A percentile compares a stretch with the other conserved stretches of the same genome.
Evolutionary conservation across 208 protist species (phyloP).

Genomic region (Trypanosomatidae sp.): DNA sequence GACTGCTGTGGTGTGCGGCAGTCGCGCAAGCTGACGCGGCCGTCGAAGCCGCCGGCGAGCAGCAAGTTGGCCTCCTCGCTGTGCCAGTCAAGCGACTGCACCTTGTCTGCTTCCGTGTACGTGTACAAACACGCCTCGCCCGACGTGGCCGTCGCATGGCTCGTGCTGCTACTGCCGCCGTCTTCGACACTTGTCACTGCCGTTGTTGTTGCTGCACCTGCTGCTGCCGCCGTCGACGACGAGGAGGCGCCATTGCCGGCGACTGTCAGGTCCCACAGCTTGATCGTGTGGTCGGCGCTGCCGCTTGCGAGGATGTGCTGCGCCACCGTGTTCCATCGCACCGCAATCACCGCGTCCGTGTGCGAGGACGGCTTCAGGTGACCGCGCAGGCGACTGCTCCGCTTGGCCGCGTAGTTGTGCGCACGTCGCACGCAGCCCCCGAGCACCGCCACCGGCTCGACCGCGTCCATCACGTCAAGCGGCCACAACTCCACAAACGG

Average conservation of each 20-base stretch:
- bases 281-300: slow-evolving; percentile 93
- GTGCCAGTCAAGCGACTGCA: slow-evolving; percentile 87
- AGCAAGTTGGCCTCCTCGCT: slow-evolving; percentile 69
- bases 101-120: slow-evolving; percentile 86
- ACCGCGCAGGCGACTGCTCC: slow-evolving; percentile 17
- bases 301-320: slow-evolving; percentile 89
- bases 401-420: slow-evolving; percentile 65
- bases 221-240: too few species aligned
- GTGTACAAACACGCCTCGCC: slow-evolving; percentile 77
- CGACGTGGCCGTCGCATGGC: slow-evolving; percentile 1
- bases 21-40: slow-evolving; percentile 52
- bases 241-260: too few species aligned
- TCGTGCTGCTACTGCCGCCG: too few species aligned
- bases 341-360: slow-evolving; percentile 89
- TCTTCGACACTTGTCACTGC: too few species aligned
- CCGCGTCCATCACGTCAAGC: slow-evolving; percentile 93
- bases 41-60: slow-evolving; percentile 82
- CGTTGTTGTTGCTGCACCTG: too few species aligned
- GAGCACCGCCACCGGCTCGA: slow-evolving; percentile 86
- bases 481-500: slow-evolving; percentile 97
- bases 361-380: slow-evolving; percentile 73
- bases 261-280: slow-evolving; percentile 94
- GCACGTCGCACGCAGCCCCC: slow-evolving; percentile 58
- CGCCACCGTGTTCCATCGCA: slow-evolving; percentile 88
- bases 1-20: slow-evolving; percentile 51